Evolutionary conservation across 768 basidiomycete genomes (phyloP).

Genomic region (button mushroom (Agaricus bisporus)): DNA sequence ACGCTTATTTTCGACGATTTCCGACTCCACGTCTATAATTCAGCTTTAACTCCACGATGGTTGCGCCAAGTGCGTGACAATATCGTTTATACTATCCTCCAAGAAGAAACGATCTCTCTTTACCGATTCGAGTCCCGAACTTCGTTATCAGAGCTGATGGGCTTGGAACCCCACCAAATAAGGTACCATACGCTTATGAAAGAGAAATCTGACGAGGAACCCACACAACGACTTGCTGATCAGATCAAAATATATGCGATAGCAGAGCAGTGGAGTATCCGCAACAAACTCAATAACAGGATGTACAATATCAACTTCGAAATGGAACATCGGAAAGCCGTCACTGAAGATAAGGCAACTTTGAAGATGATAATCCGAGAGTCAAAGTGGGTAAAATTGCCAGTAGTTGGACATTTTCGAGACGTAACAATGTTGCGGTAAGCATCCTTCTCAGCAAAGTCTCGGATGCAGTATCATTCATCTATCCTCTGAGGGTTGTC

Average conservation of each 20-base stretch:
- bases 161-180: neutral
- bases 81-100: neutral
- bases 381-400: conserved; percentile 1
- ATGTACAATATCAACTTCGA: neutral
- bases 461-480: neutral
- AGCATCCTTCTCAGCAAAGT: neutral
- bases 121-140: neutral
- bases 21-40: neutral
- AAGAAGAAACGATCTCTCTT: neutral
- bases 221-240: neutral
- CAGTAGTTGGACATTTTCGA: neutral
- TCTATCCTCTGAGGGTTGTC: neutral
- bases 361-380: neutral
- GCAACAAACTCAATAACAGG: neutral
- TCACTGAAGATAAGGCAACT: neutral
- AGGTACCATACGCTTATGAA: neutral
- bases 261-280: neutral
- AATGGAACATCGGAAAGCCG: neutral
- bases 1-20: neutral
- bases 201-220: neutral
- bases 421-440: neutral
- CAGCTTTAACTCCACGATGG: neutral
- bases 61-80: neutral
- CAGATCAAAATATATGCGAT: neutral
- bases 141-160: neutral